These are phyloP conservation scores for Odontarrhena argentea DNA, from an alignment of 345 rosid genomes.

Conservation along the genomic window DNA sequence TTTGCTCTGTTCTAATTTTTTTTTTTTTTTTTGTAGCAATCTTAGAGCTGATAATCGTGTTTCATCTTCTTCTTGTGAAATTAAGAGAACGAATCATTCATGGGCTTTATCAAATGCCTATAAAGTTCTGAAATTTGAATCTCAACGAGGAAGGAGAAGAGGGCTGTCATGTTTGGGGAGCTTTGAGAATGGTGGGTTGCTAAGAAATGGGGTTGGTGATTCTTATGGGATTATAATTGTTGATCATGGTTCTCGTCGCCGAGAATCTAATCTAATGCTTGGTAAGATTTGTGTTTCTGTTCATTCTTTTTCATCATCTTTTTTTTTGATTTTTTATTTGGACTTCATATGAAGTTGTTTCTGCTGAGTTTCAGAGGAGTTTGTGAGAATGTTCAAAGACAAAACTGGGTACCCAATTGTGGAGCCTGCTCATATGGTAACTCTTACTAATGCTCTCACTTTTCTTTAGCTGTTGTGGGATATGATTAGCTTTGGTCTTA, in stretches of 20 bases:
- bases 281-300: conserved; percentile 44
- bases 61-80: conserved; percentile 17
- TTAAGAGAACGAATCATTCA: conserved; percentile 25
- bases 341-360: neutral
- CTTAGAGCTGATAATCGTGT: conserved; percentile 24
- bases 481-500: conserved; percentile 2
- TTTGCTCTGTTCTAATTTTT: neutral
- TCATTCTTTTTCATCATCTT: neutral
- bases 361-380: conserved; percentile 68
- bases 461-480: neutral
- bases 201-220: conserved; percentile 46
- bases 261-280: conserved; percentile 85
- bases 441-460: conserved; percentile 13
- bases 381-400: conserved; percentile 79
- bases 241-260: conserved; percentile 93
- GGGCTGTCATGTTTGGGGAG: conserved; percentile 37
- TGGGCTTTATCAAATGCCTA: conserved; percentile 33
- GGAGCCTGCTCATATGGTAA: conserved; percentile 98
- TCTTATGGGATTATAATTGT: conserved; percentile 80
- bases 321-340: neutral
- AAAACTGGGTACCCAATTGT: conserved; percentile 71
- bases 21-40: neutral
- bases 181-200: conserved; percentile 39
- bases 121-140: conserved; percentile 32
- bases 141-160: conserved; percentile 23